These are phyloP conservation scores for Phyllosticta citriasiana DNA, from an alignment of 2,329 filamentous ascomycete genomes.

Conservation along the genomic window DNA sequence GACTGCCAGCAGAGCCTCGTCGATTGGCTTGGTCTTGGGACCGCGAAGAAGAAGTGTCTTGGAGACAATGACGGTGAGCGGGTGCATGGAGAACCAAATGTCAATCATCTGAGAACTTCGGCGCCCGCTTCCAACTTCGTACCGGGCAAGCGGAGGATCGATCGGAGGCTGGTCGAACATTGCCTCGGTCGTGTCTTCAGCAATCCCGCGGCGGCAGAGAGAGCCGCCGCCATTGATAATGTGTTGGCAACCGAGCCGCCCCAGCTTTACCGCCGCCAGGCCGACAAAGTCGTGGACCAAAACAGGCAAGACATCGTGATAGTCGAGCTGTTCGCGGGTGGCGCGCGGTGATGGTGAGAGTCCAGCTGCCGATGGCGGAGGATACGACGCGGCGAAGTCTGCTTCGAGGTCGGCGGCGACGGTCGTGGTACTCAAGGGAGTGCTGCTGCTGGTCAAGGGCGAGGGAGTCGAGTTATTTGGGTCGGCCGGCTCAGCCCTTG, in stretches of 20 bases:
- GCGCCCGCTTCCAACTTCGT: not conserved
- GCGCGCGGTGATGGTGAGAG: not conserved
- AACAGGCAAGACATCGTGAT: not conserved
- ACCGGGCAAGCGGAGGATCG: not conserved
- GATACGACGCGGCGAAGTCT: not conserved
- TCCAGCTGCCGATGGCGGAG: not conserved
- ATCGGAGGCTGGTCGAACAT: not conserved
- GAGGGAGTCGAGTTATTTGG: not conserved
- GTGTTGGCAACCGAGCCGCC: not conserved
- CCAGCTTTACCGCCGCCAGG: not conserved
- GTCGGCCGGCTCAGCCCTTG: not conserved
- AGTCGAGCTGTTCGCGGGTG: not conserved
- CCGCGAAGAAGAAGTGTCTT: not conserved
- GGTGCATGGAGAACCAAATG: not conserved
- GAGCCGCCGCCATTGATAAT: not conserved
- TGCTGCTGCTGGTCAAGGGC: not conserved
- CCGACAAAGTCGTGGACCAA: not conserved
- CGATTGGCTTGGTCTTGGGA: not conserved
- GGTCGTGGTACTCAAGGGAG: not conserved
- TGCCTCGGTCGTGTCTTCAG: not conserved
- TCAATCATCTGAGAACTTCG: not conserved
- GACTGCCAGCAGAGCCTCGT: not conserved
- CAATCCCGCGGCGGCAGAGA: not conserved
- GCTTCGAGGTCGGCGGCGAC: not conserved
- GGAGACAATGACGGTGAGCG: not conserved